Percentiles rank a stretch among this genome's conserved stretches.
Conservation (phyloP, 1,139 yeast species). For the Debaryomycetaceae sp. region DNA sequence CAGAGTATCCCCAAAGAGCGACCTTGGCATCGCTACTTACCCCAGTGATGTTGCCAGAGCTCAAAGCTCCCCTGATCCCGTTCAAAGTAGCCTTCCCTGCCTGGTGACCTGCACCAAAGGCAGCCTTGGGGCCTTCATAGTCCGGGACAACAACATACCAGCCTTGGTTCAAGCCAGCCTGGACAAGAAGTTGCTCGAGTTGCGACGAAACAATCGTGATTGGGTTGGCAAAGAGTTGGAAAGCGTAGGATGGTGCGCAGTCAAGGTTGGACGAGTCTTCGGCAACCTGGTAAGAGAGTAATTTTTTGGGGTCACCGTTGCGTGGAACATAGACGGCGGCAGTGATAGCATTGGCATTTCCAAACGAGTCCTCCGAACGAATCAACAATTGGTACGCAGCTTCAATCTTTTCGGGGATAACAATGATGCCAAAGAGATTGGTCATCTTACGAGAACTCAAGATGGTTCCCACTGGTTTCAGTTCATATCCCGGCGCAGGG, state of each 20-base stretch:
- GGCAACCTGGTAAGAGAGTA: slow-evolving; percentile 18
- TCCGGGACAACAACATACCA: slow-evolving; percentile 34
- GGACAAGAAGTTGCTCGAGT: slow-evolving; percentile 25
- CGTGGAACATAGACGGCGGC: slow-evolving; percentile 18
- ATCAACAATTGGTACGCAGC: slow-evolving; percentile 9
- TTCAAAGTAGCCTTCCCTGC: slow-evolving; percentile 31
- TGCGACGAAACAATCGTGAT: slow-evolving; percentile 12
- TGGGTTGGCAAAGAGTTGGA: slow-evolving; percentile 12
- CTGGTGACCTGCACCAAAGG: slow-evolving; percentile 27
- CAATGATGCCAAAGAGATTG: neutral
- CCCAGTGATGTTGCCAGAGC: slow-evolving; percentile 24
- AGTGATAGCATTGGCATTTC: slow-evolving; percentile 17
- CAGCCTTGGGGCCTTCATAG: slow-evolving; percentile 25
- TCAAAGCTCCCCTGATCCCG: slow-evolving; percentile 26
- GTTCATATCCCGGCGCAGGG: slow-evolving; percentile 9
- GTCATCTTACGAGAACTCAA: slow-evolving; percentile 7
- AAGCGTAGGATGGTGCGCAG: slow-evolving; percentile 20
- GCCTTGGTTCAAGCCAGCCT: slow-evolving; percentile 24
- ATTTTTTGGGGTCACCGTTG: slow-evolving; percentile 16
- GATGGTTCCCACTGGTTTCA: slow-evolving; percentile 8
- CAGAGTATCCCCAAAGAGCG: slow-evolving; percentile 37
- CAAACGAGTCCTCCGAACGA: slow-evolving; percentile 10
- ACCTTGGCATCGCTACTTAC: slow-evolving; percentile 22
- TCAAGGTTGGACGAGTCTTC: slow-evolving; percentile 16
- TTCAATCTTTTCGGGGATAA: slow-evolving; percentile 7